Evolutionary conservation across 371 early-diverging fungal species (phyloP), one percentile per base, ranked within the genome.

Genomic region (Vairimorpha ceranae): DNA sequence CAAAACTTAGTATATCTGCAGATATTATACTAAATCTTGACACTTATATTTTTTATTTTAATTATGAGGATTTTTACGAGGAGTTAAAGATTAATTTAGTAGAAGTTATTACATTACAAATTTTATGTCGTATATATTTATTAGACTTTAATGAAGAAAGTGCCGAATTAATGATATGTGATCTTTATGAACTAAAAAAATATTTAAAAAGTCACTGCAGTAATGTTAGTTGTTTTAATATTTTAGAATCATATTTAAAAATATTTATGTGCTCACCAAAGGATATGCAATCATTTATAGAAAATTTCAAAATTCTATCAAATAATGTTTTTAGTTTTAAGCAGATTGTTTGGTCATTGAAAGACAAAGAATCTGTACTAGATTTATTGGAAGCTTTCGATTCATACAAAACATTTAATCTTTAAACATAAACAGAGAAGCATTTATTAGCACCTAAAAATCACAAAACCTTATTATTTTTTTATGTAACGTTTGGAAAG

Each of bases 231-330:
- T 23, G 61, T 43, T 60, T 79, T n/a, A 70, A 60, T 36, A 56
- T 74, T 21, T 58, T 82, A 17, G 80, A 77, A 60, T 73, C 64
- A 12, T 82, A 76, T 60, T 35, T 82, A 7, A 79, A 77, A 64
- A 77, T 82, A 45, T 78, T 79, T 68, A 36, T 77, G 46, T 70
- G 51, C 32, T 59, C 77, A 0, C 14, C 60, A 1, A 69, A 74
- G 21, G 61, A 77, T 48, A 27, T 14, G n/a, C 61, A 64, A 35
- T 30, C n/a, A n/a, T 82, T 82, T 82, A 74, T 79, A 15, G 46
- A 73, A 21, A 79, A 79, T 65, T 82, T 82, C 48, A n/a, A 63
- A 0, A n/a, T 65, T 21, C 35, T 82, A n/a, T 77, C 77, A 33
- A 65, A 65, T 59, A 51, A 43, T 25, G 68, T 61, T n/a, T 82